Percentiles rank a stretch among this genome's conserved stretches.
Conservation (phyloP, 768 basidiomycete genomes). For the Asterophora lycoperdoides region DNA sequence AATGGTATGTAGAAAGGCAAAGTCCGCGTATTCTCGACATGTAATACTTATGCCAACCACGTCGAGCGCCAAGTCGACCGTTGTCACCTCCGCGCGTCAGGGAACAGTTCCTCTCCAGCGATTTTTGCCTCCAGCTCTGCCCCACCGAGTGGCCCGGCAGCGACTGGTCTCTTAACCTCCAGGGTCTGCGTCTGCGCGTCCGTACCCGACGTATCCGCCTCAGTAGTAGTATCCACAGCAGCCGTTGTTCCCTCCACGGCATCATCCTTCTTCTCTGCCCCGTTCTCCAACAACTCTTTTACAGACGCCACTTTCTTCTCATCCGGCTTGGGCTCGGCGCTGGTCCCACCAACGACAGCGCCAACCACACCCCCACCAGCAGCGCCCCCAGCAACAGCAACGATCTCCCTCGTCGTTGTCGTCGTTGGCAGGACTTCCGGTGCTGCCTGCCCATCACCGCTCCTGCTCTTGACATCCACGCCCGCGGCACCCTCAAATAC, state of each 20-base stretch:
- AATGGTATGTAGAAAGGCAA: too few species aligned
- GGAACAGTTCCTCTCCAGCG: slow-evolving; percentile 13
- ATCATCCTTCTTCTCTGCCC: neutral
- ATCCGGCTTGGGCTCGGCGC: slow-evolving; percentile 7
- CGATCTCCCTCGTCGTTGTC: slow-evolving; percentile 10
- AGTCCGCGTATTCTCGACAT: too few species aligned
- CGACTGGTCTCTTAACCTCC: slow-evolving; percentile 5
- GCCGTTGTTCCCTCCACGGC: neutral
- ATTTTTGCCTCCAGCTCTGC: slow-evolving; percentile 14
- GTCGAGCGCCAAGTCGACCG: neutral
- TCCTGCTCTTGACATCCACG: slow-evolving; percentile 44
- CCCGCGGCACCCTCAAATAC: slow-evolving; percentile 56
- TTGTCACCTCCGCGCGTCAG: slow-evolving; percentile 3
- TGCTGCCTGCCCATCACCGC: neutral
- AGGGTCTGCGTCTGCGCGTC: neutral
- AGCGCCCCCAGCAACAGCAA: slow-evolving; percentile 7
- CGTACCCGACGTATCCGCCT: neutral
- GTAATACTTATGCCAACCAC: too few species aligned
- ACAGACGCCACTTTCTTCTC: neutral
- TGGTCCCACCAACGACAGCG: slow-evolving; percentile 13
- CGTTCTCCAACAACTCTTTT: neutral
- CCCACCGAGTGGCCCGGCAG: slow-evolving; percentile 8
- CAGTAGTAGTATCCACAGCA: neutral
- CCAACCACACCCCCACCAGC: slow-evolving; percentile 10
- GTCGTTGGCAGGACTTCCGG: slow-evolving; percentile 9